Evolutionary conservation across 2,329 filamentous ascomycete genomes (phyloP).

Genomic region (Parasarocladium wereldwijsianum): DNA sequence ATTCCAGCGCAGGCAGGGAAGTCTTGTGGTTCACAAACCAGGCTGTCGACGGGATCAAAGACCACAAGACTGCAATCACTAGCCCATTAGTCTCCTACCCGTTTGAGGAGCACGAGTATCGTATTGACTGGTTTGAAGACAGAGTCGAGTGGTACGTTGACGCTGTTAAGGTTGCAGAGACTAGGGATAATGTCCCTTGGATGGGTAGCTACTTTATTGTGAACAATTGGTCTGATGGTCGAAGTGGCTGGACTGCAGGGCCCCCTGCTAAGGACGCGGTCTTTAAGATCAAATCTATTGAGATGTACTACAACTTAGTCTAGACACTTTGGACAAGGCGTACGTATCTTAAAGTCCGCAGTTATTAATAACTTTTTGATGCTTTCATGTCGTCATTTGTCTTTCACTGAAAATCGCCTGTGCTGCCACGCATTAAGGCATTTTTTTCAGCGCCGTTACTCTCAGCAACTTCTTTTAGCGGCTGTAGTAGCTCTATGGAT

Average conservation of each 20-base stretch:
- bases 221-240: conserved; percentile 18
- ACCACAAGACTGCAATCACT: conserved; percentile 7
- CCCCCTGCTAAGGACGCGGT: conserved; percentile 13
- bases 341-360: no score
- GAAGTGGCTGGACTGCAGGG: conserved; percentile 14
- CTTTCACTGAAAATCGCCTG: no score
- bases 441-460: no score
- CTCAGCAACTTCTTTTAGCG: no score
- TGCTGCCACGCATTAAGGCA: no score
- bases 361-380: no score
- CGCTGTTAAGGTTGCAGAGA: conserved; percentile 12
- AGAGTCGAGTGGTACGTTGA: conserved; percentile 14
- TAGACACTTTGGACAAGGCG: no score
- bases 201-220: conserved; percentile 13
- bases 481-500: no score
- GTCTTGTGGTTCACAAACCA: conserved; percentile 17
- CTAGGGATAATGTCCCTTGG: conserved; percentile 13
- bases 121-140: conserved; percentile 15
- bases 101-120: conserved; percentile 15
- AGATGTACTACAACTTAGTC: conserved; percentile 19
- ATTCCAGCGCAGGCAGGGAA: conserved; percentile 13
- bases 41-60: conserved; percentile 10
- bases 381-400: no score
- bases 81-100: conserved; percentile 6
- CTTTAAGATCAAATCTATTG: conserved; percentile 15